phyloP scores from a whole-genome alignment of 192 early-diverging fungal species.

The Backusella liffmaniae region DNA sequence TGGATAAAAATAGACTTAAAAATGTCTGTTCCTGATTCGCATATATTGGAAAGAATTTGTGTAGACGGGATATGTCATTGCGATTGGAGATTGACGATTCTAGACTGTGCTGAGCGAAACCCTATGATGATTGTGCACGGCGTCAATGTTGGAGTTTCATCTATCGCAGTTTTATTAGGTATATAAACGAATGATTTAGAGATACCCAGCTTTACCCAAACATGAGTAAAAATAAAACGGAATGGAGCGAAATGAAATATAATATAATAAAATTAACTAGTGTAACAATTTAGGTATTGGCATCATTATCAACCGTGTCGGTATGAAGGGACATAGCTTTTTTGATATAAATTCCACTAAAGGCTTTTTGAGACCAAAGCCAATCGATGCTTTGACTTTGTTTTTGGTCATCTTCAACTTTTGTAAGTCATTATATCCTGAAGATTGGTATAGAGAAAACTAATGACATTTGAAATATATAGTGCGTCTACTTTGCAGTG shows the following conservation, averaged over 20 bases:
- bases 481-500: constrained; percentile 23
- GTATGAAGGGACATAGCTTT: constrained; percentile 27
- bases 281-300: constrained; percentile 17
- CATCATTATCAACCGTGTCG: constrained; percentile 5
- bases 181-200: background rate
- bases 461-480: background rate
- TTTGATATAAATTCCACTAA: constrained; percentile 1
- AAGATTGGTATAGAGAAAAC: background rate
- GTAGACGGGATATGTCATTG: constrained; percentile 19
- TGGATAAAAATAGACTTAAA: background rate
- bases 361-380: constrained; percentile 29
- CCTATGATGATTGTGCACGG: constrained; percentile 11
- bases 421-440: constrained; percentile 10
- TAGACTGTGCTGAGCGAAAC: constrained; percentile 9
- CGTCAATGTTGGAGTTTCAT: constrained; percentile 17
- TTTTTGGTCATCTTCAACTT: constrained; percentile 24
- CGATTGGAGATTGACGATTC: constrained; percentile 23
- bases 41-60: constrained; percentile 8
- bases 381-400: constrained; percentile 19
- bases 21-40: constrained; percentile 8
- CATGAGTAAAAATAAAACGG: too few species aligned
- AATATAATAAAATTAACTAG: background rate
- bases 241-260: background rate
- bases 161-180: constrained; percentile 12
- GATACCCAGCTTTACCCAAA: background rate